phyloP scores from a whole-genome alignment of 2,329 filamentous ascomycete species.

The Ceratocystis variospora region DNA sequence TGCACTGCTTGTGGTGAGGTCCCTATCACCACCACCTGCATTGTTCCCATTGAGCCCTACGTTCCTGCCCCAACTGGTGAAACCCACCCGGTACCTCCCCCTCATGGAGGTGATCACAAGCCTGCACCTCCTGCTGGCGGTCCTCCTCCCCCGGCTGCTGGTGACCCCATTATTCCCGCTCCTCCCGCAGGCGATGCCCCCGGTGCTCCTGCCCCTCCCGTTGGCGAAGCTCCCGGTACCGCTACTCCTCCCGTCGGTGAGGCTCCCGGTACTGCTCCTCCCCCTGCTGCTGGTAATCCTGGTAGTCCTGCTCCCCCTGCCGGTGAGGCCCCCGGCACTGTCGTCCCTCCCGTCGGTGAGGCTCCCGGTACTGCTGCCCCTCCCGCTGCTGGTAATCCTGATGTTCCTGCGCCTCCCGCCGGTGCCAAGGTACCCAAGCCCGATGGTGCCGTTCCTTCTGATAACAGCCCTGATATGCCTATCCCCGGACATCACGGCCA shows the following conservation, averaged over 20 bases:
- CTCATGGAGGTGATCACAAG: not conserved
- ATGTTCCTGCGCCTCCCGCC: not conserved
- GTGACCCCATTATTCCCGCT: not conserved
- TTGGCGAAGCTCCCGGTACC: not conserved
- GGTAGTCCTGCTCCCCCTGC: not conserved
- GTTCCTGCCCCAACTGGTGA: not conserved
- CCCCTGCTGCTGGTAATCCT: not conserved
- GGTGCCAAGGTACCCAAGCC: not conserved
- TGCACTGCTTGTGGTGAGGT: slow-evolving; percentile 14
- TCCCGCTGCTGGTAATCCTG: not conserved
- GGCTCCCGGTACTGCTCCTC: not conserved
- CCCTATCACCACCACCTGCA: slow-evolving; percentile 8
- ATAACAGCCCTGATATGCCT: not conserved
- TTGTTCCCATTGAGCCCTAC: not conserved
- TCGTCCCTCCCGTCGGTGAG: not conserved
- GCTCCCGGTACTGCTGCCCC: not conserved
- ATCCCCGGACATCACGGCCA: not conserved
- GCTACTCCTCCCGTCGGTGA: no score
- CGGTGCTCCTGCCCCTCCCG: not conserved
- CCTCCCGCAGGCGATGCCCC: not conserved
- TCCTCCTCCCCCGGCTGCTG: not conserved
- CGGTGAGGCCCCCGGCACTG: not conserved
- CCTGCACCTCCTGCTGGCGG: not conserved
- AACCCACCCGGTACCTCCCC: not conserved
- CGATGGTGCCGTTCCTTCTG: not conserved